phyloP scores from a whole-genome alignment of 306 rosid species.

The Fragaria ananassa region DNA sequence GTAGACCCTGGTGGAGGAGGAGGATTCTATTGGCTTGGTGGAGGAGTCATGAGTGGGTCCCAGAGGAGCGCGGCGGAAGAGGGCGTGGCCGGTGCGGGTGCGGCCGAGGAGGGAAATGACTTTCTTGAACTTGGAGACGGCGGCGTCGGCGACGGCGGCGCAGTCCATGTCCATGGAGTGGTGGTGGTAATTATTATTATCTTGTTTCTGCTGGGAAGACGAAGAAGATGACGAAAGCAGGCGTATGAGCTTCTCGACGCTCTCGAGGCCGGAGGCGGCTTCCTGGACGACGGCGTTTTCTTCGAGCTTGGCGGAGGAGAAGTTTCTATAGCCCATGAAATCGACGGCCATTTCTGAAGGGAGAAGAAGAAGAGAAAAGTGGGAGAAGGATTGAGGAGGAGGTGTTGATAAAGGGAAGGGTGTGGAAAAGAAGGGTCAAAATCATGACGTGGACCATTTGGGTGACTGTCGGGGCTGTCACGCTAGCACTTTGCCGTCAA shows the following conservation, averaged over 20 bases:
- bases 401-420: conserved; percentile 30
- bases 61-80: conserved; percentile 76
- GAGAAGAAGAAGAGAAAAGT: not conserved
- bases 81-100: conserved; percentile 81
- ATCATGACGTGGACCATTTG: conserved; percentile 37
- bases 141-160: conserved; percentile 63
- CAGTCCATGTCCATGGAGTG: conserved; percentile 52
- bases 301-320: conserved; percentile 45
- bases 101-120: conserved; percentile 83
- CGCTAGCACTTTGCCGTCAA: conserved; percentile 48
- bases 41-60: not conserved
- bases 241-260: conserved; percentile 55
- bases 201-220: conserved; percentile 28
- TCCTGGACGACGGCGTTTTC: conserved; percentile 67
- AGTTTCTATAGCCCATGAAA: conserved; percentile 43
- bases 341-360: conserved; percentile 63
- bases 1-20: conserved; percentile 25
- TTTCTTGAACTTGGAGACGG: conserved; percentile 74
- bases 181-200: conserved; percentile 4
- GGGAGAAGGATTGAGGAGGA: not conserved
- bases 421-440: conserved; percentile 45
- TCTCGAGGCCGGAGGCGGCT: conserved; percentile 76
- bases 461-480: conserved; percentile 49
- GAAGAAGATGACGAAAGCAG: conserved; percentile 28
- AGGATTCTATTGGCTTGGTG: conserved; percentile 9